Evolutionary conservation across 2,329 filamentous ascomycete genomes (phyloP), one percentile per base, ranked within the genome.

Genomic region (Pestalotiopsis sp.): DNA sequence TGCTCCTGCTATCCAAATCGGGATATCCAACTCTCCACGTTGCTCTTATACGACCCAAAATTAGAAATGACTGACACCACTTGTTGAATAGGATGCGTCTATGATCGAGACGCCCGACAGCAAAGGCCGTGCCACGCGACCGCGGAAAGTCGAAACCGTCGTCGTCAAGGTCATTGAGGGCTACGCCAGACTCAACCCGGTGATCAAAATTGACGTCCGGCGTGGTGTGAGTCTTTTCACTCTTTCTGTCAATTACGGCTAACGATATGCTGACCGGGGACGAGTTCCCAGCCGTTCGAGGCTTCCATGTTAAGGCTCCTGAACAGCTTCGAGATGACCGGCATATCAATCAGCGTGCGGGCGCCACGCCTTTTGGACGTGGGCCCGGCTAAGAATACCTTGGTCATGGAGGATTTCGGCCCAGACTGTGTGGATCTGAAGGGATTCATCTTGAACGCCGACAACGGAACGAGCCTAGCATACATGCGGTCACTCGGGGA

Each of bases 91-190:
- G 13, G 17, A 73, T 52, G 14, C 6, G 20, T 17, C 12, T 20
- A 4, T n/a, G 3, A 13, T 17, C 23, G 12, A 27, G 6, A 7
- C 20, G 17, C 17, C 4, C 4, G 57, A 59, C 25, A 12, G 17
- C 2, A 31, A 36, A 6, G 31, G 31, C 7, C 31, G 31, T 36
- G 12, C 14, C n/a, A 38, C 60, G 11, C 9, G 13, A 14, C 9
- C 57, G 4, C 57, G 20, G 23, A 27, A 59, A 11, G 41, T 41
- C 13, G 52, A 64, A 4, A 72, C 71, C 17, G 68, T 83, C 11
- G 76, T 84, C n/a, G 70, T 83, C 65, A 83, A 83, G 27, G 25
- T 36, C 17, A 14, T 62, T 13, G 59, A 62, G 31, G 20, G n/a
- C 13, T 40, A 9, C 23, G 31, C 59, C 14, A 62, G 59, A n/a